These are phyloP conservation scores for Tylopilus rubrobrunneus DNA, from an alignment of 768 basidiomycete species.

Conservation along the genomic window DNA sequence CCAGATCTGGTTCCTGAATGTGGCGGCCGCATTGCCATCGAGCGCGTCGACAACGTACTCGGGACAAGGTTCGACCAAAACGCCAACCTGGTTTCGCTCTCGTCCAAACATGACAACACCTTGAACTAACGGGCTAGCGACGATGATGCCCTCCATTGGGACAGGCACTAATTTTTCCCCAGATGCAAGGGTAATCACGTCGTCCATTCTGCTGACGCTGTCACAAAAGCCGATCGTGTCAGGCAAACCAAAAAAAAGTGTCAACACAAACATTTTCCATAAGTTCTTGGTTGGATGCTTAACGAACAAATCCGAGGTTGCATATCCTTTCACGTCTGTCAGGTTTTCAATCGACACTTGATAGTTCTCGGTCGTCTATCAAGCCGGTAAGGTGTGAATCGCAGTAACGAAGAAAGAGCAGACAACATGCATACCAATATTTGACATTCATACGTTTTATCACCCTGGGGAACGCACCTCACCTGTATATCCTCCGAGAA, in stretches of 20 bases:
- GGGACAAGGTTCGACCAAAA: constrained; percentile 27
- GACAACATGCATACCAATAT: constrained; percentile 26
- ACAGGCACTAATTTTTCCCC: constrained; percentile 32
- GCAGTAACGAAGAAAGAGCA: background rate
- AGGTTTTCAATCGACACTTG: constrained; percentile 27
- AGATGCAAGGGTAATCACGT: constrained; percentile 29
- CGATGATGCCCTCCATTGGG: constrained; percentile 26
- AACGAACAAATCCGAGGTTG: constrained; percentile 40
- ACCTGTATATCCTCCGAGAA: constrained; percentile 9
- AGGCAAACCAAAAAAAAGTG: background rate
- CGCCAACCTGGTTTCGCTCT: constrained; percentile 25
- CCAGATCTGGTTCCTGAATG: constrained; percentile 24
- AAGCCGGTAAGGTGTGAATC: background rate
- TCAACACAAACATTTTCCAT: constrained; percentile 6
- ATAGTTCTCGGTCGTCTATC: background rate
- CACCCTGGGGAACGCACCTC: constrained; percentile 29
- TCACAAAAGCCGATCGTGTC: background rate
- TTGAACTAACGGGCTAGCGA: constrained; percentile 13
- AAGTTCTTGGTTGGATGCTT: constrained; percentile 39
- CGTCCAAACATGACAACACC: constrained; percentile 31
- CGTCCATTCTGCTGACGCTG: constrained; percentile 37
- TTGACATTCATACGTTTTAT: constrained; percentile 33
- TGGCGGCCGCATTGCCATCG: background rate
- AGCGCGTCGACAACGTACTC: constrained; percentile 8
- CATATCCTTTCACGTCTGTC: constrained; percentile 31